Base-by-base conservation (phyloP, 129 eudicot genomes). In the Tanacetum coccineum region DNA sequence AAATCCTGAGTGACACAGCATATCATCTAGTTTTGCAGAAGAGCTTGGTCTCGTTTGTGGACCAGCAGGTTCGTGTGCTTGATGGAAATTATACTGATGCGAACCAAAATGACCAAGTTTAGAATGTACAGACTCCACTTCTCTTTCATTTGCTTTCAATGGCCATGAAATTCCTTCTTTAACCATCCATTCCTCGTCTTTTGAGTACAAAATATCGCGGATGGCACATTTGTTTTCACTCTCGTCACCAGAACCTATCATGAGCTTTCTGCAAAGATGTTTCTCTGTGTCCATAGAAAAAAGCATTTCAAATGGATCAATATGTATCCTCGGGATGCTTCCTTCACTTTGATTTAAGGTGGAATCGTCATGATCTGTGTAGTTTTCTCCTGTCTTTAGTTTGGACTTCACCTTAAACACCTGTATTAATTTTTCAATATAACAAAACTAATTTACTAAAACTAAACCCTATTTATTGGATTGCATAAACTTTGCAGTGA, bases 361-460 rank as follows among this genome's bases (percentile, higher is more conserved):
- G 12, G 11, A 20, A 20, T 81, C 87, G 62, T 81, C 93, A 51
- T 67, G 56, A 36, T 62, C 72, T 39, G 46, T 36, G 49, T 17
- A 32, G 40, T 61, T 74, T 39, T 83, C 86, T 20, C 79, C 65
- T n/a, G 62, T 71, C 77, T 70, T 77, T 67, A 86, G 79, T 80
- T 86, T 89, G 5, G 83, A 86, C 66, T 81, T 84, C 17, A 89
- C 87, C 62, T 79, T 89, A 12, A 85, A 50, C 63, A 89, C 93
- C 87, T 83, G 26, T 25, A 19, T 65, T 6, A 4, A 32, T 32
- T 32, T 64, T 57, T 10, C 49, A 68, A 45, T 11, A 22, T 53
- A 53, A 53, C 28, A 53, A 53, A 53, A 9, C 0, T 12, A 17
- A 51, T 52, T 52, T 20, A 17, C 12, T 52, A 17, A 17, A 15